A percentile compares a stretch with the other conserved stretches of the same genome.
Conservation (phyloP, 2,329 filamentous ascomycete genomes). For the Penicillium verrucosum region DNA sequence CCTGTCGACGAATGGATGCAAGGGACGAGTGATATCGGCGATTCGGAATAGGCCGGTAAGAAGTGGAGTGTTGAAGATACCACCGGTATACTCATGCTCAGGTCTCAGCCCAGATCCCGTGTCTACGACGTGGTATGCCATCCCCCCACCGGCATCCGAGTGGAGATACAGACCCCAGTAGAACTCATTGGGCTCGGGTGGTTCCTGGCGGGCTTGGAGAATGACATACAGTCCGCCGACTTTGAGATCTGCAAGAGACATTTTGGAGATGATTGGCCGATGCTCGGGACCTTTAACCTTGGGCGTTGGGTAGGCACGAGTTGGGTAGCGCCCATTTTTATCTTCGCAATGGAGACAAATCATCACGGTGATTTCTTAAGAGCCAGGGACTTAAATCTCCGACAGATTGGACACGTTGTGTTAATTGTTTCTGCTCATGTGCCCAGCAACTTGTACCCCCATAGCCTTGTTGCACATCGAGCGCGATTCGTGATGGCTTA, state of each 20-base stretch:
- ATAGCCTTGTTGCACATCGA: background rate
- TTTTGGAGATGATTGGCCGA: background rate
- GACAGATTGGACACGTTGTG: background rate
- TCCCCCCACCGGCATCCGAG: background rate
- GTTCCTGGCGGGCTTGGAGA: slow-evolving; percentile 26
- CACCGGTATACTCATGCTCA: slow-evolving; percentile 15
- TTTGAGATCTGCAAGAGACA: slow-evolving; percentile 4
- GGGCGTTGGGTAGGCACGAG: background rate
- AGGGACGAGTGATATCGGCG: slow-evolving; percentile 13
- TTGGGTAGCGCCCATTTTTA: background rate
- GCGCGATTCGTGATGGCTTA: background rate
- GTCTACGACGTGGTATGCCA: slow-evolving; percentile 26
- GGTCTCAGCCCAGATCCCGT: slow-evolving; percentile 19
- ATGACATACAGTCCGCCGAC: slow-evolving; percentile 23
- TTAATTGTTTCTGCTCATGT: background rate
- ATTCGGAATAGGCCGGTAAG: slow-evolving; percentile 25
- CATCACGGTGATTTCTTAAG: background rate
- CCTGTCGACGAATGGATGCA: slow-evolving; percentile 14
- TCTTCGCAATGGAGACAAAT: background rate
- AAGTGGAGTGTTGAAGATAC: slow-evolving; percentile 22
- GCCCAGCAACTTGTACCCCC: background rate
- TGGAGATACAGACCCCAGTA: slow-evolving; percentile 33
- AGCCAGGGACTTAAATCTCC: background rate
- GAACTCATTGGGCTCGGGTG: slow-evolving; percentile 26
- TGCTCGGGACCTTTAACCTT: background rate